Evolutionary conservation across 2,329 filamentous ascomycete genomes (phyloP).

Genomic region (Macrophomina phaseolina): DNA sequence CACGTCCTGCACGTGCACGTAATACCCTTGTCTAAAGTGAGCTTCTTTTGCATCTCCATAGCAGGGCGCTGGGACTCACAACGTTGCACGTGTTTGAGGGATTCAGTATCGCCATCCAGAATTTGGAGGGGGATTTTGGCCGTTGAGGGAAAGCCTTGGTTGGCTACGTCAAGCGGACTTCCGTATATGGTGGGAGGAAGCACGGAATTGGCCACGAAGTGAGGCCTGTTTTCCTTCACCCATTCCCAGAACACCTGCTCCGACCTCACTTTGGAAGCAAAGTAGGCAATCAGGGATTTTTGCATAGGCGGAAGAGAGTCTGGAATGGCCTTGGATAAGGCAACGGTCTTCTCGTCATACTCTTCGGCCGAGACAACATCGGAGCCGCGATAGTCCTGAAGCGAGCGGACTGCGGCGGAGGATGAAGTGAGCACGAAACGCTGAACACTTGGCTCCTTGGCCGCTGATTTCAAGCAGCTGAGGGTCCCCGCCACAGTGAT

Average conservation of each 20-base stretch:
- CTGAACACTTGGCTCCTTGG: conserved; percentile 48
- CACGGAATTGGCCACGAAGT: conserved; percentile 46
- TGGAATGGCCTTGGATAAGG: neutral
- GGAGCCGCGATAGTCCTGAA: conserved; percentile 37
- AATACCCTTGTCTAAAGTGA: neutral
- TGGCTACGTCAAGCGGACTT: neutral
- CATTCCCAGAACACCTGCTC: conserved; percentile 52
- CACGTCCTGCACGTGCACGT: neutral
- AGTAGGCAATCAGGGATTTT: neutral
- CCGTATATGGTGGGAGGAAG: neutral
- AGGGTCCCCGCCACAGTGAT: conserved; percentile 44
- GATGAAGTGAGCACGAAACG: conserved; percentile 54
- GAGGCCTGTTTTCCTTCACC: conserved; percentile 45
- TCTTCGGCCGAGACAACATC: too few species aligned
- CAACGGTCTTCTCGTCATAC: too few species aligned
- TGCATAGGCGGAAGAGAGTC: neutral
- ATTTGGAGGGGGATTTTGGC: neutral
- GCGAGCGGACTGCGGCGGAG: conserved; percentile 42
- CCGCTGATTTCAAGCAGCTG: conserved; percentile 49
- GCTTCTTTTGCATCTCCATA: neutral
- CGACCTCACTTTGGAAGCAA: conserved; percentile 49
- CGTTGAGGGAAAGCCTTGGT: neutral
- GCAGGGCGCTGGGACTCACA: too few species aligned
- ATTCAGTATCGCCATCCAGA: neutral
- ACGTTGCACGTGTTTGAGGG: too few species aligned